Evolutionary conservation across 2,329 filamentous ascomycete species (phyloP).

Genomic region (Cercospora sp.): DNA sequence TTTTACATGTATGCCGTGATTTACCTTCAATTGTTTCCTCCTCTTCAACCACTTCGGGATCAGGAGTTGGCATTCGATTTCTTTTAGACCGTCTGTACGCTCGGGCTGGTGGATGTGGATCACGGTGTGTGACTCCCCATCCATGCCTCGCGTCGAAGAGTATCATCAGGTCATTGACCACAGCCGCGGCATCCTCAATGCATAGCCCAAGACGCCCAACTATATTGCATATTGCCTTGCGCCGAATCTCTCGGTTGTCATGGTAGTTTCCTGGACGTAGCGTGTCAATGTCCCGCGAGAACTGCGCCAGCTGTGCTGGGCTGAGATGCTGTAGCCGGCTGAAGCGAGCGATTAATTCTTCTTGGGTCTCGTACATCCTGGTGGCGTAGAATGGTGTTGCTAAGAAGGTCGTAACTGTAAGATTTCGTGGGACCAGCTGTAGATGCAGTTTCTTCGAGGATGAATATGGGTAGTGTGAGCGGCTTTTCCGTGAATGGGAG

Average conservation of each 20-base stretch:
- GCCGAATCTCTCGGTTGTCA: neutral
- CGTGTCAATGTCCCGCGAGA: neutral
- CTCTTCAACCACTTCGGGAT: neutral
- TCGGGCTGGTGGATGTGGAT: neutral
- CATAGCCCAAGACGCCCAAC: neutral
- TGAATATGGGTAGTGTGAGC: neutral
- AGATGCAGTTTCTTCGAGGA: neutral
- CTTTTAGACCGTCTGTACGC: neutral
- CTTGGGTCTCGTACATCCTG: neutral
- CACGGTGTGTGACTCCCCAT: neutral
- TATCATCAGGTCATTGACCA: neutral
- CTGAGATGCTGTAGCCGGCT: neutral
- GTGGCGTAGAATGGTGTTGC: neutral
- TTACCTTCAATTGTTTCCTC: neutral
- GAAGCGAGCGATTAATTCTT: neutral
- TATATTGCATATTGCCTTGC: neutral
- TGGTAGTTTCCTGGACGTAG: neutral
- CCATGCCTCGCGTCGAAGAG: neutral
- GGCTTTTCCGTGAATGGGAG: neutral
- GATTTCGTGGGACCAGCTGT: neutral
- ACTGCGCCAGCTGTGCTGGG: neutral
- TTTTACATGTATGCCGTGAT: neutral
- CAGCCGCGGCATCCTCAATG: neutral
- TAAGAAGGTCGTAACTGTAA: neutral
- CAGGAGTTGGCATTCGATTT: neutral